Evolutionary conservation across 23 red algal genomes (phyloP).

Genomic region (Gracilaria caudata): DNA sequence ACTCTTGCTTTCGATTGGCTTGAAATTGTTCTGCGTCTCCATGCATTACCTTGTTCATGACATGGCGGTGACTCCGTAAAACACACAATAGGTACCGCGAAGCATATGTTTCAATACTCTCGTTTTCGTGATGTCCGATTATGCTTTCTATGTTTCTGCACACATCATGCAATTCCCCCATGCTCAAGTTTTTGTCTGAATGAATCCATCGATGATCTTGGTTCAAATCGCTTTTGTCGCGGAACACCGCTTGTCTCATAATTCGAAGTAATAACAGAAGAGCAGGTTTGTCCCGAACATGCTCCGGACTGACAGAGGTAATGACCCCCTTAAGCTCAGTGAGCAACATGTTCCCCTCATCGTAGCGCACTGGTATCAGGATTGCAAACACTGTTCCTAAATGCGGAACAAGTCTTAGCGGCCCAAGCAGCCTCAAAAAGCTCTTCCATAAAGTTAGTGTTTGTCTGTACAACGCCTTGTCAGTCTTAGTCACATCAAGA

Average conservation of each 20-base stretch:
- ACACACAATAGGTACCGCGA: conserved; percentile 24
- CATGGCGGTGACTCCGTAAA: conserved; percentile 17
- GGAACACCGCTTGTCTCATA: conserved; percentile 21
- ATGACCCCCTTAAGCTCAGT: conserved; percentile 30
- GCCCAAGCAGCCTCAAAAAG: conserved; percentile 71
- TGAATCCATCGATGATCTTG: neutral
- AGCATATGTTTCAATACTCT: conserved; percentile 34
- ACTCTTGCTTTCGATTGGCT: neutral
- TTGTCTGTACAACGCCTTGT: conserved; percentile 2
- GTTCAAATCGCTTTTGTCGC: neutral
- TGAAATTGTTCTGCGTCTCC: neutral
- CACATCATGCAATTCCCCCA: conserved; percentile 4
- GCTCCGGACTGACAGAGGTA: neutral
- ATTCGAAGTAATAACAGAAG: conserved; percentile 63
- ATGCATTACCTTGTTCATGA: neutral
- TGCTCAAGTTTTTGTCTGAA: conserved; percentile 13
- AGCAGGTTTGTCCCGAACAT: conserved; percentile 21
- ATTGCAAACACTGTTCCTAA: conserved; percentile 63
- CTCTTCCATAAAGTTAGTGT: conserved; percentile 66
- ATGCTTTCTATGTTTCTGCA: conserved; percentile 47
- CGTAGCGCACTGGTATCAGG: conserved; percentile 51
- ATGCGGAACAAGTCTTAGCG: conserved; percentile 47
- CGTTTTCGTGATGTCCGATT: conserved; percentile 51
- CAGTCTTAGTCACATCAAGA: conserved; percentile 46
- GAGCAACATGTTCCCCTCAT: conserved; percentile 27